Base-by-base conservation (phyloP, 108 stramenopile genomes). In the Ochromonas danica region DNA sequence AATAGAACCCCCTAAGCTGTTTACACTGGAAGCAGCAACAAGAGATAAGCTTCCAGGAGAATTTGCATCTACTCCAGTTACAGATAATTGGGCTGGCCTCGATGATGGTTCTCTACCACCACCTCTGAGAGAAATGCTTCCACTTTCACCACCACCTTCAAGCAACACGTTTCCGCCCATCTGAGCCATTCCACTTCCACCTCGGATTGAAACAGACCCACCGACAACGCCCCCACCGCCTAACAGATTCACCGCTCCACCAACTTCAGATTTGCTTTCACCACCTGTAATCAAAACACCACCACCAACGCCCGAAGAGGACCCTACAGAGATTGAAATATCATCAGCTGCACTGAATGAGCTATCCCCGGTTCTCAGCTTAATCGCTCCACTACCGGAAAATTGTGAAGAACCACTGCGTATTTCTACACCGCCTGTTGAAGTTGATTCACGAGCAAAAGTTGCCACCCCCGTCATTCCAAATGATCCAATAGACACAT, bases 281-380 rank as follows among this genome's bases (percentile, higher is more conserved):
- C 72, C 72, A 42, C 72, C 72, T 14, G 72, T 27, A 30, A 42
- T 6, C 3, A 75, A 42, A 27, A 75, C 40, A 57, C 40, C 67
- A 70, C 22, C 67, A 22, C 67, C 14, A 70, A 31, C 67, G n/a
- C n/a, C n/a, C n/a, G n/a, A n/a, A n/a, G n/a, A n/a, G n/a, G n/a
- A n/a, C n/a, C n/a, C n/a, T n/a, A n/a, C n/a, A n/a, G n/a, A n/a
- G n/a, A n/a, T n/a, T 22, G 67, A 70, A 70, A 38, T 40, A 70
- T 40, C 14, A 70, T 17, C 17, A 57, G 51, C 51, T 57, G 51
- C 17, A 57, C 51, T 22, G 22, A 17, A 70, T 14, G n/a, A n/a
- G n/a, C n/a, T n/a, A n/a, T n/a, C n/a, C n/a, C n/a, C n/a, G n/a
- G n/a, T n/a, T n/a, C n/a, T n/a, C n/a, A n/a, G n/a, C n/a, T n/a